Base-by-base conservation (phyloP, 768 basidiomycete species). In the Boletus barrowsii region DNA sequence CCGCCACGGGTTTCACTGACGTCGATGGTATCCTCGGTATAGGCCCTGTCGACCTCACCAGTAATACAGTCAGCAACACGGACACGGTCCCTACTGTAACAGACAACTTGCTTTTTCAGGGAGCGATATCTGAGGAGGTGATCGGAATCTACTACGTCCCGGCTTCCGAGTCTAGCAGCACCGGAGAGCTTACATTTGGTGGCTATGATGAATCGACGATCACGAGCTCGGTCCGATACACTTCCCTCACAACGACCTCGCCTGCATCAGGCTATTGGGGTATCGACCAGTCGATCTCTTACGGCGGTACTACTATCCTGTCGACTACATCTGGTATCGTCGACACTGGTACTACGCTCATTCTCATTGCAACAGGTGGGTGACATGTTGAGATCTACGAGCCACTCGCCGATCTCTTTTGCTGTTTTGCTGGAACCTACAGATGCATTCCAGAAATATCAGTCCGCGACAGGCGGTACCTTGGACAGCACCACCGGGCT, bases 21-120 rank as follows among this genome's bases (percentile, higher is more conserved):
- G 63, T 76, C 18, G 74, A 77, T 50, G 76, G 76, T 10, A 73
- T 76, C 47, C 67, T 78, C 18, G 59, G 76, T 66, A 45, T 60
- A 13, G 68, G 74, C 15, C 76, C 76, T 17, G 48, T 42, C 6
- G 68, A 63, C 49, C 58, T 76, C 22, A 75, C 75, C 1, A 22
- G 53, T 7, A 63, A 56, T 46, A 66, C 58, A 5, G 47, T 69
- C 18, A 43, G 47, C 37, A 57, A 57, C 53, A 36, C 44, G 15
- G 20, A 20, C 20, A 18, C 22, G 6, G 59, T 71, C 24, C 67
- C 71, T 14, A 75, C 74, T 4, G 70, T 76, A 13, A 64, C 59
- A 17, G 68, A 75, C 64, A 74, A 68, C 53, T 66, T 74, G 11
- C 67, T 53, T 51, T 52, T 35, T 17, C 66, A 71, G 51, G 65